These are phyloP conservation scores for Solanum infundibuliforme DNA, from an alignment of 257 asterid genomes.

Conservation along the genomic window DNA sequence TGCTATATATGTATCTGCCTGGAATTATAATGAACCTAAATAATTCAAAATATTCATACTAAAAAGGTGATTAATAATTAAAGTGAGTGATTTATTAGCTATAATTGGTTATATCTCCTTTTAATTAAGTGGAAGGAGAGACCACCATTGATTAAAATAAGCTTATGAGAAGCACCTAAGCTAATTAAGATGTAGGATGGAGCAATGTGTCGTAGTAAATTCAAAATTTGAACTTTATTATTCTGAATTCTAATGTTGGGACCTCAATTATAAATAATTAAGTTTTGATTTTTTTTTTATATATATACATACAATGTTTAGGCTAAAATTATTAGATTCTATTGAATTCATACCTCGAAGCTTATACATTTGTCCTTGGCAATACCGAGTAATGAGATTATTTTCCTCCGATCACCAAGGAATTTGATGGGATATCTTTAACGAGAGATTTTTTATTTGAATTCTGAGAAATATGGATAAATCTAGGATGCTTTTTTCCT, in stretches of 20 bases:
- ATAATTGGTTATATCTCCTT: background rate
- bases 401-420: background rate
- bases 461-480: no score
- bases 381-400: no score
- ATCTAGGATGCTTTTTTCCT: background rate
- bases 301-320: background rate
- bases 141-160: background rate
- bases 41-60: conserved; percentile 5
- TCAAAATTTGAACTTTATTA: background rate
- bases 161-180: background rate
- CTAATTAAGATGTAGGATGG: background rate
- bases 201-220: background rate
- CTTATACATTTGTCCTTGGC: background rate
- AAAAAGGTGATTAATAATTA: conserved; percentile 7
- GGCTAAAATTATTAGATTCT: background rate
- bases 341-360: background rate
- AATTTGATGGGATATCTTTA: background rate
- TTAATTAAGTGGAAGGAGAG: conserved; percentile 2
- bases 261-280: background rate
- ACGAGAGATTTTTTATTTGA: background rate
- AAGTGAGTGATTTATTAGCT: conserved; percentile 5
- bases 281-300: background rate
- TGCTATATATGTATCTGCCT: background rate
- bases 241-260: background rate
- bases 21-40: background rate